Evolutionary conservation across 2,329 filamentous ascomycete genomes (phyloP), one percentile per base, ranked within the genome.

Genomic region (Apiospora saccharicola): DNA sequence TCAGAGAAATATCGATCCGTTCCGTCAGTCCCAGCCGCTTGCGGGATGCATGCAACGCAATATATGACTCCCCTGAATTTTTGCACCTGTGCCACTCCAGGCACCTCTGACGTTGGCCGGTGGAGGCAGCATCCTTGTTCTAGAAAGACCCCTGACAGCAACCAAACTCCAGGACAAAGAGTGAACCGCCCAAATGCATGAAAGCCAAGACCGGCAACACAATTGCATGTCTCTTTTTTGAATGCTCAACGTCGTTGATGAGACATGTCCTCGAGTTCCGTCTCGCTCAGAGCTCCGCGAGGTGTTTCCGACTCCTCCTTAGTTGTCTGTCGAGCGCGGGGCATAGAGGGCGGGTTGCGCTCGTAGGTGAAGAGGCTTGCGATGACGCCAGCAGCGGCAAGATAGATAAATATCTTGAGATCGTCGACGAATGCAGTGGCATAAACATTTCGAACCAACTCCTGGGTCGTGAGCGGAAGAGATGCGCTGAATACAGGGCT

Each of bases 331-430:
- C 14, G 30, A 64, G 69, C 74, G n/a, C 73, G 72, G 37, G 77
- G 77, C 77, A 80, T 78, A 12, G 77, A 73, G 41, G 79, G 77
- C 0, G 86, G 86, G 5, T 80, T 77, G 47, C 79, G 80, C 75
- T 88, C 85, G 71, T 86, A 81, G 0, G 85, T 84, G 70, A 86
- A 83, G 2, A 85, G 73, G 37, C 86, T 86, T 13, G 82, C 79
- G 37, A 85, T 71, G 8, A 87, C 78, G 77, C 86, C 86, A 64
- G 80, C 79, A 5, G 80, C 82, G 44, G 84, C 83, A 22, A 86
- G 76, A 37, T 83, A 80, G 67, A 85, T 82, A 83, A 88, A 85
- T 67, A 88, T 78, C 71, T 82, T 83, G 49, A 86, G 83, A 73
- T 88, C 83, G 41, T 83, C 80, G 1, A 81, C 81, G 75, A 88